A percentile compares a stretch with the other conserved stretches of the same genome.
Conservation (phyloP, 2,329 filamentous ascomycete species). For the Trichophyton benhamiae region DNA sequence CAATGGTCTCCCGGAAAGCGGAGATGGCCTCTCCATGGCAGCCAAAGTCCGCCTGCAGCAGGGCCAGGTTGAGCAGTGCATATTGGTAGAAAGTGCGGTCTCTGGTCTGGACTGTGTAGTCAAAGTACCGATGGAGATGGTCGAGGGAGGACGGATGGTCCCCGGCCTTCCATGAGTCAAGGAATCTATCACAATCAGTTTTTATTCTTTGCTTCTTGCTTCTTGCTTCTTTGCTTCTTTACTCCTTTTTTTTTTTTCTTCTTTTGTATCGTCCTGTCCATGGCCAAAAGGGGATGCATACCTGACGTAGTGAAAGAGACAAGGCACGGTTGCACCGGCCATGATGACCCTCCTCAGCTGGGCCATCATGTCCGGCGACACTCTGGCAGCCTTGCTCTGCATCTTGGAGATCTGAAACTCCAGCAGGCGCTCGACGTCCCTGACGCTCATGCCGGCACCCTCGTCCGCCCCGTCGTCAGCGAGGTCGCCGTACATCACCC, state of each 20-base stretch:
- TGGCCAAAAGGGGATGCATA: constrained; percentile 23
- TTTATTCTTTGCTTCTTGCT: not conserved
- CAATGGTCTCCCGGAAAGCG: constrained; percentile 87
- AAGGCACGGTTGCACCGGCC: constrained; percentile 56
- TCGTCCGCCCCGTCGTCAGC: constrained; percentile 23
- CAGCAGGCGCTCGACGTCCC: constrained; percentile 59
- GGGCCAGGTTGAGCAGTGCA: constrained; percentile 81
- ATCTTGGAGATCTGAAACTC: constrained; percentile 83
- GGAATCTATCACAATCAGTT: constrained; percentile 46
- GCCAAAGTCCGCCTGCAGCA: constrained; percentile 89
- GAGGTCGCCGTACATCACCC: constrained; percentile 40
- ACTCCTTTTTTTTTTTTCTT: not conserved
- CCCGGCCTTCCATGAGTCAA: constrained; percentile 83
- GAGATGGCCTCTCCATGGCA: constrained; percentile 81
- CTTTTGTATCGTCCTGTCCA: not conserved
- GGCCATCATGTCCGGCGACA: constrained; percentile 61
- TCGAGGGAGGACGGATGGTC: constrained; percentile 87
- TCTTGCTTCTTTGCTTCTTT: not conserved
- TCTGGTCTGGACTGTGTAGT: constrained; percentile 80
- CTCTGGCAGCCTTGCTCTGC: constrained; percentile 71
- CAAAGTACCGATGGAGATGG: constrained; percentile 84
- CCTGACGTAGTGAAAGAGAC: constrained; percentile 63
- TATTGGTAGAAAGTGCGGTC: constrained; percentile 88
- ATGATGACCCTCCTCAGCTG: constrained; percentile 57
- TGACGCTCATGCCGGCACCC: constrained; percentile 33